Evolutionary conservation across 2,329 filamentous ascomycete genomes (phyloP), one percentile per base, ranked within the genome.

Genomic region (Massarina eburnea): DNA sequence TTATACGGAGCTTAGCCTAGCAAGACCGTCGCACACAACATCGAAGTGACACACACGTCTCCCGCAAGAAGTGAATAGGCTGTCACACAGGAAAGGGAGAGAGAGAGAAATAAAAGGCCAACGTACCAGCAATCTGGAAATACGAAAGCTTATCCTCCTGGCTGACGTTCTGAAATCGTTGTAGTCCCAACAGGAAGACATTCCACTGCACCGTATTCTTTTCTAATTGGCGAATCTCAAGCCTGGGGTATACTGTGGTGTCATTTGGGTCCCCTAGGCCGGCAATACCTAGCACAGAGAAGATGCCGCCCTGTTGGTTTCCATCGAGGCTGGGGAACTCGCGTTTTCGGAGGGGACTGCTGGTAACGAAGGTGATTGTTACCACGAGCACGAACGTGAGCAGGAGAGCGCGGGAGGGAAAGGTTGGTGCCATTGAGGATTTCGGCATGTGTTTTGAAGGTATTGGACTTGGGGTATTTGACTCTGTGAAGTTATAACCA

Each of bases 51-150:
- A 21, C 30, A 36, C 9, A 22, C 21, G 19, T 42, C n/a, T 37
- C 39, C 10, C 33, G 15, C 35, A 15, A 22, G 32, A 17, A 20
- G 14, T 32, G 18, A 9, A n/a, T 19, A n/a, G 12, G n/a, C 15
- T 21, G 27, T 14, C 6, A 30, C 12, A 8, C n/a, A n/a, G n/a
- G 12, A 14, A 14, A 30, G 27, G 8, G 21, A n/a, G 17, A 3
- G 17, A n/a, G n/a, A n/a, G n/a, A n/a, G n/a, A n/a, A n/a, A n/a
- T n/a, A n/a, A n/a, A n/a, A n/a, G n/a, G n/a, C n/a, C 9, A 20
- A 55, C 79, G 49, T 68, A 88, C 89, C 88, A 48, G 85, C 80
- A 58, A 94, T 80, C 57, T 88, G 82, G 68, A 89, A 94, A 74
- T 83, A 94, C 30, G 88, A 91, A 22, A 86, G 75, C 41, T 78